Percentiles rank a stretch among this genome's conserved stretches.
These are phyloP conservation scores for Globisporangium paroecandrum DNA, from an alignment of 352 stramenopile species.

Conservation along the genomic window DNA sequence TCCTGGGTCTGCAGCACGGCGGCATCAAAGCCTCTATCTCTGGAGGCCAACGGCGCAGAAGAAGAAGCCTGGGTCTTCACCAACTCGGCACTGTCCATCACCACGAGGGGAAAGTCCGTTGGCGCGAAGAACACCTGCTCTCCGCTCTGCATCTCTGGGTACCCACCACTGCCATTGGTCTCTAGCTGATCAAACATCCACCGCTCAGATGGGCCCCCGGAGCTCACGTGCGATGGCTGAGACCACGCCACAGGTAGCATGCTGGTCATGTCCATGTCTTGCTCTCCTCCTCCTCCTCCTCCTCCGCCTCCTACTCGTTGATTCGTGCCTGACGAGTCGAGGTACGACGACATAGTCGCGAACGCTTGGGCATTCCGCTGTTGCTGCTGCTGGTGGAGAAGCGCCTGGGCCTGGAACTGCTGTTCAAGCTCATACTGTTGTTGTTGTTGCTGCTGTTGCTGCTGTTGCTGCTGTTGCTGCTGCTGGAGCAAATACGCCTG, in stretches of 20 bases:
- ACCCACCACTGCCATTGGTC: background rate
- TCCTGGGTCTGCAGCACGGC: background rate
- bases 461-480: background rate
- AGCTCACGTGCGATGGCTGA: background rate
- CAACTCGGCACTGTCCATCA: background rate
- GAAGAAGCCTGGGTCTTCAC: background rate
- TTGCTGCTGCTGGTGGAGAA: background rate
- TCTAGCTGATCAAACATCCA: background rate
- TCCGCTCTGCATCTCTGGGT: background rate
- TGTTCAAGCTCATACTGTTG: background rate
- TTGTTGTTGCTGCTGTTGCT: background rate
- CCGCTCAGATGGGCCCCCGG: background rate
- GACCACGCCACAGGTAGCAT: background rate
- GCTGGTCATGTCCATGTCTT: background rate
- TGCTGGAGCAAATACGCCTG: conserved; percentile 2
- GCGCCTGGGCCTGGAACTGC: background rate
- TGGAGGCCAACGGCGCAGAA: background rate
- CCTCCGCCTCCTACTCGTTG: background rate
- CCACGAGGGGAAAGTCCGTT: conserved; percentile 1
- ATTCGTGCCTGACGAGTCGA: background rate
- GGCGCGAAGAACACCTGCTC: conserved; percentile 6
- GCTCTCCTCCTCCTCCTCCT: background rate
- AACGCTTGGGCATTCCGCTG: background rate
- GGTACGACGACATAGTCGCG: background rate
- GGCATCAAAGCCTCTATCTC: background rate